Conservation (phyloP, 2,329 filamentous ascomycete genomes). For the Claviceps pusilla region DNA sequence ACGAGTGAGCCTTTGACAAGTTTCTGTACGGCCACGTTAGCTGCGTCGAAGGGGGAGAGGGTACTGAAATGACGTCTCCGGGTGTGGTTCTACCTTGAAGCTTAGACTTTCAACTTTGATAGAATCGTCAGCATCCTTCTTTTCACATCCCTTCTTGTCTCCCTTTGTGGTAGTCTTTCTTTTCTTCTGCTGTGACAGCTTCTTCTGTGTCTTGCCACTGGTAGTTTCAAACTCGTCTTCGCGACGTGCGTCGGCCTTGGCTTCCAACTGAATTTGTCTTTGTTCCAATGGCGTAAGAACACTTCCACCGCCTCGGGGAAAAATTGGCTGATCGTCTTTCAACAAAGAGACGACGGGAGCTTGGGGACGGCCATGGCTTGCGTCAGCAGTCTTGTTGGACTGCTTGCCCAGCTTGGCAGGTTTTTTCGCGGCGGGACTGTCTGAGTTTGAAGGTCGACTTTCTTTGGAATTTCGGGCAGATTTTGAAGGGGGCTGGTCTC, state of each 20-base stretch:
- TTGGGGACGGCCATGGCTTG: constrained; percentile 14
- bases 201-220: constrained; percentile 25
- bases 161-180: constrained; percentile 38
- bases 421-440: constrained; percentile 16
- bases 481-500: constrained; percentile 33
- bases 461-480: constrained; percentile 31
- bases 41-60: constrained; percentile 2
- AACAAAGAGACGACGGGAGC: constrained; percentile 29
- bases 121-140: constrained; percentile 30
- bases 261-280: constrained; percentile 90
- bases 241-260: constrained; percentile 79
- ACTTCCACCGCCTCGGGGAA: constrained; percentile 83
- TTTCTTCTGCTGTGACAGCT: constrained; percentile 33
- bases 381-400: constrained; percentile 18
- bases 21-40: constrained; percentile 38
- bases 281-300: constrained; percentile 85
- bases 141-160: constrained; percentile 36
- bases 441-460: constrained; percentile 33
- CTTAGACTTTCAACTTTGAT: constrained; percentile 75
- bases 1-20: constrained; percentile 74
- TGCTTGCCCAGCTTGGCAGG: constrained; percentile 10
- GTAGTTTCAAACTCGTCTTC: constrained; percentile 54
- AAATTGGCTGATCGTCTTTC: constrained; percentile 73
- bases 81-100: constrained; percentile 49
- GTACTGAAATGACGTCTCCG: not conserved